Base-by-base conservation (phyloP, 2,329 filamentous ascomycete genomes). In the Daldinia eschscholtzii region DNA sequence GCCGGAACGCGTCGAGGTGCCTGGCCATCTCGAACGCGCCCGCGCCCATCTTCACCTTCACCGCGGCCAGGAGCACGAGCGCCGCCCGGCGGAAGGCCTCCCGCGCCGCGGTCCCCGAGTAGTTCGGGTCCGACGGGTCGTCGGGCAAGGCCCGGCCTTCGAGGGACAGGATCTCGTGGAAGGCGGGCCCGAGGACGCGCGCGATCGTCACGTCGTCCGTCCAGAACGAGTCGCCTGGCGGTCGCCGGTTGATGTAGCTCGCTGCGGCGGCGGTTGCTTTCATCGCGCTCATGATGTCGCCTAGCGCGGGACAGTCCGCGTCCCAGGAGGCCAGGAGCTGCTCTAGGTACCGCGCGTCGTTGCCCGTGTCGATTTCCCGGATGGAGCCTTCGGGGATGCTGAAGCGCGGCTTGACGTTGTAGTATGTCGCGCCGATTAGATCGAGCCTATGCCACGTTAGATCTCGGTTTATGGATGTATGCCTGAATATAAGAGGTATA, bases 1-100 rank as follows among this genome's bases (percentile, higher is more conserved):
- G 70, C n/a, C 72, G 58, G 56, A 77, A 77, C 7, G 75, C 76
- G 15, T 74, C 63, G 18, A 77, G 64, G 20, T 77, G 76, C 1
- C 63, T 57, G 18, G 57, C 55, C 55, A 77, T 62, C 33, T 77
- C 76, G 39, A 52, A 67, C 6, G 70, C 63, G 0, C 57, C 50
- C 5, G 71, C 73, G n/a, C 73, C 73, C 66, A 76, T 73, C 35
- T 63, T 65, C 20, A 64, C 56, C 64, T 76, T 76, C 3, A 77
- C 39, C 5, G 67, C 64, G 39, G 72, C 75, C 9, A 77, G 73
- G 35, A 77, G 73, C 13, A 77, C 69, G 15, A 77, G 73, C 23
- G 68, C 61, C 1, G 74, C 74, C 6, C 76, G 61, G 5, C 75
- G 67, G 30, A 77, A 77, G 2, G 74, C 75, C 37, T 77, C 76